Evolutionary conservation across 1,284 basidiomycete species (phyloP).

Genomic region (Fomes fomentarius): DNA sequence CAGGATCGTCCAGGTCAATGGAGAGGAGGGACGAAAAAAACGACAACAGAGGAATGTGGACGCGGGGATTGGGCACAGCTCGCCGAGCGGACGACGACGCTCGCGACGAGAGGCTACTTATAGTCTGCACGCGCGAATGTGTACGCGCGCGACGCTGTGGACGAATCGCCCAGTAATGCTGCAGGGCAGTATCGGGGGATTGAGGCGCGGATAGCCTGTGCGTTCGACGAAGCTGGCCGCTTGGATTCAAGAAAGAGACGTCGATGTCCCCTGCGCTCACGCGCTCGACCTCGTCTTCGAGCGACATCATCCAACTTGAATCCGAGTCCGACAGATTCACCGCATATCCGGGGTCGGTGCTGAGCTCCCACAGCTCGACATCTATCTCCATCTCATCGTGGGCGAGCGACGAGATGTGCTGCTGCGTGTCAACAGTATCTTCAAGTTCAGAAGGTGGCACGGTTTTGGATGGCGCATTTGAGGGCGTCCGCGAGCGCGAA

Average conservation of each 20-base stretch:
- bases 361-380: constrained; percentile 35
- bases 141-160: constrained; percentile 23
- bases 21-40: constrained; percentile 37
- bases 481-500: constrained; percentile 9
- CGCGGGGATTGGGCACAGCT: constrained; percentile 29
- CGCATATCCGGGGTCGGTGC: constrained; percentile 12
- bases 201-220: constrained; percentile 11
- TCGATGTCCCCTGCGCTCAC: constrained; percentile 24
- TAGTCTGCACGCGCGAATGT: constrained; percentile 21
- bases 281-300: constrained; percentile 33
- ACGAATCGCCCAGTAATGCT: constrained; percentile 8
- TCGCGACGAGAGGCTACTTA: constrained; percentile 10
- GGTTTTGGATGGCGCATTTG: constrained; percentile 5
- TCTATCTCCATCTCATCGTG: constrained; percentile 23
- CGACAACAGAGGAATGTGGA: constrained; percentile 37
- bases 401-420: constrained; percentile 5
- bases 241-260: neutral
- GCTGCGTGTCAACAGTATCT: neutral
- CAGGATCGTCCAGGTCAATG: constrained; percentile 38
- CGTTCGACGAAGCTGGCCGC: neutral
- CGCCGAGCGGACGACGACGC: constrained; percentile 5
- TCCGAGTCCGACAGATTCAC: constrained; percentile 16
- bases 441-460: neutral
- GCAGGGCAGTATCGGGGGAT: constrained; percentile 1
- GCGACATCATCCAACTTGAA: constrained; percentile 30